phyloP scores from a whole-genome alignment of 2,329 filamentous ascomycete genomes.

The Bipolaris sorokiniana region DNA sequence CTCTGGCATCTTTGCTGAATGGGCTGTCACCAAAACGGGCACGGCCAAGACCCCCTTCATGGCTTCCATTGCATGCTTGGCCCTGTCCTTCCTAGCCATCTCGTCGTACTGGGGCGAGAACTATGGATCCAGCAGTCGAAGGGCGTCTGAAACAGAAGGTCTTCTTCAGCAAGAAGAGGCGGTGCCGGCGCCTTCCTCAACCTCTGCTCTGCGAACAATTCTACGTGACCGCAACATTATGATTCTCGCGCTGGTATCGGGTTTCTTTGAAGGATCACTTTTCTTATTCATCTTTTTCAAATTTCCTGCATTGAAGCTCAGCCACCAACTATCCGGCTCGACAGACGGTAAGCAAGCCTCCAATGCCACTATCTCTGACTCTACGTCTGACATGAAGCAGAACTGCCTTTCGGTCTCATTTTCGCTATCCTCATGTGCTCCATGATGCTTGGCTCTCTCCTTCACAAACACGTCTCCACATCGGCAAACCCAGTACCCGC shows the following conservation, averaged over 20 bases:
- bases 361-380: too few species aligned
- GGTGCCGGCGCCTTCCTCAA: constrained; percentile 24
- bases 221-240: constrained; percentile 56
- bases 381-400: constrained; percentile 22
- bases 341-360: constrained; percentile 30
- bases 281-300: constrained; percentile 70
- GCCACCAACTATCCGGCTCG: constrained; percentile 37
- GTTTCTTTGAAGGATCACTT: constrained; percentile 66
- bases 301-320: constrained; percentile 59
- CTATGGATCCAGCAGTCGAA: constrained; percentile 49
- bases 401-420: constrained; percentile 58
- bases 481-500: constrained; percentile 26
- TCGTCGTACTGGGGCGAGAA: constrained; percentile 60
- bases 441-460: constrained; percentile 64
- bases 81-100: constrained; percentile 56
- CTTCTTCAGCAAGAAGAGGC: constrained; percentile 38
- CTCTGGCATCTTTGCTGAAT: constrained; percentile 60
- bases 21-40: constrained; percentile 56
- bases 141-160: constrained; percentile 25
- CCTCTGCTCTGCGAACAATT: constrained; percentile 34
- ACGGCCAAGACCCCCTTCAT: constrained; percentile 61
- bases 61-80: constrained; percentile 54
- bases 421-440: constrained; percentile 66
- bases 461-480: constrained; percentile 54
- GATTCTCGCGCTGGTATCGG: constrained; percentile 59